A percentile compares a stretch with the other conserved stretches of the same genome.
Evolutionary conservation across 164 flowering plant species (phyloP).

Genomic region (Magnolia officinalis): DNA sequence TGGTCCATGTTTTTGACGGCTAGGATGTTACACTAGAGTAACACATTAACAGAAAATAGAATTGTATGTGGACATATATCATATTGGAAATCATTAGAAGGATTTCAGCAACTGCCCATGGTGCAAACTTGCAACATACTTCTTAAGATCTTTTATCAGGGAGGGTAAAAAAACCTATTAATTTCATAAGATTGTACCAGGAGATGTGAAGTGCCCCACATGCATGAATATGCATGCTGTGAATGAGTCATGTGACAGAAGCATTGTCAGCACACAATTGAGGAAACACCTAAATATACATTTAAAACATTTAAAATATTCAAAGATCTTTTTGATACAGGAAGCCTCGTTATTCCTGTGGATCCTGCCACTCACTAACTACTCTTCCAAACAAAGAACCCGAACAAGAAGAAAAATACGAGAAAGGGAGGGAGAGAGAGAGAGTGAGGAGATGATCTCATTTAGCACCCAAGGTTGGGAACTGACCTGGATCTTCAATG

Average conservation of each 20-base stretch:
- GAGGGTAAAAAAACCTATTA: not conserved
- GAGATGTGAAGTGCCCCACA: not conserved
- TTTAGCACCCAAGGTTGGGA: constrained; percentile 68
- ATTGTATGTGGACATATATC: too few relatives aligned
- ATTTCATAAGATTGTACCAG: not conserved
- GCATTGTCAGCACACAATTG: not conserved
- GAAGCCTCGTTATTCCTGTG: constrained; percentile 32
- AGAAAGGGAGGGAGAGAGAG: constrained; percentile 1
- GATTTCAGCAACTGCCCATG: too few relatives aligned
- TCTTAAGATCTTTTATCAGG: too few relatives aligned
- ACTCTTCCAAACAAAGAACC: not conserved
- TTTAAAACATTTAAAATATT: constrained; percentile 17
- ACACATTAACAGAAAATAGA: too few relatives aligned
- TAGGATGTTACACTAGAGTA: too few relatives aligned
- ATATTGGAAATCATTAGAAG: too few relatives aligned
- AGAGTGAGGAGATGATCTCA: constrained; percentile 24
- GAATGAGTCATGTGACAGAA: not conserved
- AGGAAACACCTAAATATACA: constrained; percentile 33
- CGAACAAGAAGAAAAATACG: constrained; percentile 10
- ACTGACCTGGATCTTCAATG: constrained; percentile 48
- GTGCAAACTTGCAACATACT: too few relatives aligned
- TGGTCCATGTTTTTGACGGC: too few relatives aligned
- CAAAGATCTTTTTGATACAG: constrained; percentile 19
- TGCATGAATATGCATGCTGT: not conserved
- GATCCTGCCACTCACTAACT: constrained; percentile 22